These are phyloP conservation scores for Trametes villosa DNA, from an alignment of 768 basidiomycete species.

Conservation along the genomic window DNA sequence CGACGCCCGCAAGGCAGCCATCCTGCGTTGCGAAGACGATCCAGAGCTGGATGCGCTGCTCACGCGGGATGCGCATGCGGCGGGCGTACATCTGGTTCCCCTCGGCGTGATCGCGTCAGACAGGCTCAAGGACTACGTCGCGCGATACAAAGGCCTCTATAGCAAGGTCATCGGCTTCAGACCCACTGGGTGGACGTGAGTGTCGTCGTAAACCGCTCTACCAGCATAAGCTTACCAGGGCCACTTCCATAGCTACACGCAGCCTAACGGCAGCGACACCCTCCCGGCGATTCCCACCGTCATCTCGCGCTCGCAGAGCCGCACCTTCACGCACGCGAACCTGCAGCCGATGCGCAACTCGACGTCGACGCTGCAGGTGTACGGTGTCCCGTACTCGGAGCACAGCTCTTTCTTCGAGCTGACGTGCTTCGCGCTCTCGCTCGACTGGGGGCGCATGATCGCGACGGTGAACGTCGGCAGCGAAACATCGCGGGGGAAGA, in stretches of 20 bases:
- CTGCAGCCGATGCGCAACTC: constrained; percentile 75
- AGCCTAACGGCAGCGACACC: constrained; percentile 64
- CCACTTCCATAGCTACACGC: constrained; percentile 56
- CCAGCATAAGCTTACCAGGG: neutral
- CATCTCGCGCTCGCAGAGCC: constrained; percentile 66
- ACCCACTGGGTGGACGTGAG: constrained; percentile 97
- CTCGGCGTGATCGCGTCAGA: constrained; percentile 77
- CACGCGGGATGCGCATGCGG: constrained; percentile 74
- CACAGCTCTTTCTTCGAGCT: constrained; percentile 96
- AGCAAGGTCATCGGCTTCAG: constrained; percentile 79
- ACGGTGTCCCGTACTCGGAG: constrained; percentile 91
- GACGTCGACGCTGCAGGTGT: constrained; percentile 68
- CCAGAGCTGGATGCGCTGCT: constrained; percentile 78
- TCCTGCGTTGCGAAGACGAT: constrained; percentile 85
- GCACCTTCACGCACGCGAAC: constrained; percentile 70
- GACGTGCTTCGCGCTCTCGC: constrained; percentile 91
- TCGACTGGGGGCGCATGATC: constrained; percentile 87
- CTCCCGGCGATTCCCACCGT: constrained; percentile 68
- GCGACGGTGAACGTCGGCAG: constrained; percentile 92
- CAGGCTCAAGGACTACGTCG: constrained; percentile 74
- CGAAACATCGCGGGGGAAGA: constrained; percentile 75
- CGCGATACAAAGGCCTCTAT: constrained; percentile 73
- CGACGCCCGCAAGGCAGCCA: constrained; percentile 80
- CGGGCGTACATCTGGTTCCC: constrained; percentile 86
- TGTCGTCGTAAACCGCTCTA: constrained; percentile 16